These are phyloP conservation scores for Vachellia pachyceras DNA, from an alignment of 306 rosid species.

Conservation along the genomic window DNA sequence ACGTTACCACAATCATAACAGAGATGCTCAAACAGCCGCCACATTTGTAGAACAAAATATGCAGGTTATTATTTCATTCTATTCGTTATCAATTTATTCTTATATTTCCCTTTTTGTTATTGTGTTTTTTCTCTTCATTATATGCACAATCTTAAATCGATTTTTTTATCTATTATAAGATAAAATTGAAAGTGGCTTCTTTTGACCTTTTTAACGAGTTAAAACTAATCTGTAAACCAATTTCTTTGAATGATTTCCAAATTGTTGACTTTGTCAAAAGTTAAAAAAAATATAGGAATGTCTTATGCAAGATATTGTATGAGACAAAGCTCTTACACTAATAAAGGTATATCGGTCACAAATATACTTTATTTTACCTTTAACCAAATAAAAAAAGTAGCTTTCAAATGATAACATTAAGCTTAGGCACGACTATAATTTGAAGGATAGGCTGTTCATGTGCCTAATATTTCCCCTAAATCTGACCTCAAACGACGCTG, in stretches of 20 bases:
- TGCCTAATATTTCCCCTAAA: neutral
- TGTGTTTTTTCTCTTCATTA: neutral
- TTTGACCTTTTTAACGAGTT: neutral
- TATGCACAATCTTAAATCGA: neutral
- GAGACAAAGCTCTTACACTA: too few relatives aligned
- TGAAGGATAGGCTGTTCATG: too few relatives aligned
- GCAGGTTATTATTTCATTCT: slow-evolving; percentile 47
- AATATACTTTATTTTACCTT: too few relatives aligned
- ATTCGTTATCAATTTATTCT: neutral
- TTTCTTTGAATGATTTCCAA: neutral
- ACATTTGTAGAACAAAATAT: slow-evolving; percentile 41
- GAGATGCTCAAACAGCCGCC: slow-evolving; percentile 40
- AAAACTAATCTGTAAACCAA: neutral
- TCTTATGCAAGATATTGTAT: too few relatives aligned
- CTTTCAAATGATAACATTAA: too few relatives aligned
- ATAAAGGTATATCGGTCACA: too few relatives aligned
- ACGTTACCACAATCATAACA: slow-evolving; percentile 51
- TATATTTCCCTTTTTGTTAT: neutral
- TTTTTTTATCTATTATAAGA: neutral
- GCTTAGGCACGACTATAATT: too few relatives aligned
- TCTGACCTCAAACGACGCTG: neutral
- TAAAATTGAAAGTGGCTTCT: neutral
- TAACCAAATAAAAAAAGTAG: too few relatives aligned
- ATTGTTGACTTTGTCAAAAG: neutral
- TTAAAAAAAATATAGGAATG: neutral